Evolutionary conservation across 1,139 yeast species (phyloP).

Genomic region (Yamadazyma atlantica): DNA sequence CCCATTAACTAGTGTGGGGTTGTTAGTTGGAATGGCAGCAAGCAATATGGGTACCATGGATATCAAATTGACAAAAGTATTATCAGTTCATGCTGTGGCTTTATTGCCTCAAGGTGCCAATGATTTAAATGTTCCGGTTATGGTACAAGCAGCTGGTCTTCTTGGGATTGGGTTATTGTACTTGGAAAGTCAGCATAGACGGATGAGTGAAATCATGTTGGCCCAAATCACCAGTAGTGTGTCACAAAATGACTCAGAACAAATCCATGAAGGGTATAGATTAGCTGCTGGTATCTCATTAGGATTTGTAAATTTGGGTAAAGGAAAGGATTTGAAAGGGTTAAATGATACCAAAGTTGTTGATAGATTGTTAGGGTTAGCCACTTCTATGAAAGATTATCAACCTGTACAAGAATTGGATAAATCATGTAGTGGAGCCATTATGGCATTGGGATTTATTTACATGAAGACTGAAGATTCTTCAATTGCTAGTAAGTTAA

Average conservation of each 20-base stretch:
- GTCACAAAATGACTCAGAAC: slow-evolving; percentile 54
- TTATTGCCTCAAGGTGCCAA: slow-evolving; percentile 88
- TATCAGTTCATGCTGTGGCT: slow-evolving; percentile 93
- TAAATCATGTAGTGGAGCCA: slow-evolving; percentile 79
- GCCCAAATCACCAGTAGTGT: slow-evolving; percentile 63
- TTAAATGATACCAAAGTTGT: slow-evolving; percentile 68
- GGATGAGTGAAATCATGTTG: slow-evolving; percentile 81
- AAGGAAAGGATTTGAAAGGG: slow-evolving; percentile 64
- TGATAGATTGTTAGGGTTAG: slow-evolving; percentile 61
- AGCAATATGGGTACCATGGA: slow-evolving; percentile 84
- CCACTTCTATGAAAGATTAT: slow-evolving; percentile 64
- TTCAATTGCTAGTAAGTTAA: slow-evolving; percentile 62
- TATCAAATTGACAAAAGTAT: slow-evolving; percentile 80
- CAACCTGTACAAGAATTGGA: slow-evolving; percentile 67
- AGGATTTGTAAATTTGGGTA: slow-evolving; percentile 85
- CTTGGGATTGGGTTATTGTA: slow-evolving; percentile 88
- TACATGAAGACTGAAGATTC: slow-evolving; percentile 67
- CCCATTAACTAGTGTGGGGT: slow-evolving; percentile 79
- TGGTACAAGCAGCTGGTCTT: slow-evolving; percentile 90
- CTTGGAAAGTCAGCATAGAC: slow-evolving; percentile 72
- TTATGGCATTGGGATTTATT: slow-evolving; percentile 72
- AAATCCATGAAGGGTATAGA: slow-evolving; percentile 79
- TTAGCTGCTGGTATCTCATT: slow-evolving; percentile 86
- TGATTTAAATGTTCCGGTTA: slow-evolving; percentile 78
- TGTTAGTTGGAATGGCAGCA: slow-evolving; percentile 90